A percentile compares a stretch with the other conserved stretches of the same genome.
Evolutionary conservation across 108 stramenopile species (phyloP).

Genomic region (Schizochytrium sp.): DNA sequence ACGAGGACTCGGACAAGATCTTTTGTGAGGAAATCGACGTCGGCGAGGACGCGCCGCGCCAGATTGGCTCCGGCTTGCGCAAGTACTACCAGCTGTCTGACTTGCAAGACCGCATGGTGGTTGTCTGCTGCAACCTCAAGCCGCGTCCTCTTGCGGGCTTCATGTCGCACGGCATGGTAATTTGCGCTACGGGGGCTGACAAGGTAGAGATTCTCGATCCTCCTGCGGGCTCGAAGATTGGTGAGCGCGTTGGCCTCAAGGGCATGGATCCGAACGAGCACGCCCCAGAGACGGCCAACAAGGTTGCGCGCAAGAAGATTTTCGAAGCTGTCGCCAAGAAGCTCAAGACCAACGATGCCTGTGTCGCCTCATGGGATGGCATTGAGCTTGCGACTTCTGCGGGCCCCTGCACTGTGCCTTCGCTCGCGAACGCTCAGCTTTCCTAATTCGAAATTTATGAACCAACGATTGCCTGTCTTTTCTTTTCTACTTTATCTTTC

Average conservation of each 20-base stretch:
- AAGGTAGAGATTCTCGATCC: slow-evolving; percentile 69
- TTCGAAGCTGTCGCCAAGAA: slow-evolving; percentile 69
- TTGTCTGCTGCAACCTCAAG: slow-evolving; percentile 87
- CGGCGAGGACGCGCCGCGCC: slow-evolving; percentile 64
- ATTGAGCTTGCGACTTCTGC: not conserved
- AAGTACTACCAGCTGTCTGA: slow-evolving; percentile 71
- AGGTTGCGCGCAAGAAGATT: slow-evolving; percentile 93
- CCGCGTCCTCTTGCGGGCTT: slow-evolving; percentile 77
- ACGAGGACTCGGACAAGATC: slow-evolving; percentile 88
- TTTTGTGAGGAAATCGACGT: slow-evolving; percentile 90
- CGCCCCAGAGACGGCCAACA: slow-evolving; percentile 63
- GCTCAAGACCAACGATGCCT: slow-evolving; percentile 73
- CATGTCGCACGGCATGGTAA: slow-evolving; percentile 78
- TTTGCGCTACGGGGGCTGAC: slow-evolving; percentile 74
- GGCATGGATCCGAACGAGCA: not conserved
- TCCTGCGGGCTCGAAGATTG: slow-evolving; percentile 60
- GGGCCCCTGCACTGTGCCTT: not conserved
- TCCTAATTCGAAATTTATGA: not conserved
- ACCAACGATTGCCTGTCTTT: not conserved
- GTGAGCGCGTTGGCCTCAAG: slow-evolving; percentile 57
- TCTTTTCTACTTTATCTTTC: not conserved
- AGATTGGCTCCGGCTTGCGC: slow-evolving; percentile 78
- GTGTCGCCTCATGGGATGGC: slow-evolving; percentile 42
- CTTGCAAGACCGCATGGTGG: slow-evolving; percentile 69
- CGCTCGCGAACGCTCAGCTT: not conserved